Evolutionary conservation across 768 basidiomycete genomes (phyloP), one percentile per base, ranked within the genome.

Genomic region (Phylloporus sp.): DNA sequence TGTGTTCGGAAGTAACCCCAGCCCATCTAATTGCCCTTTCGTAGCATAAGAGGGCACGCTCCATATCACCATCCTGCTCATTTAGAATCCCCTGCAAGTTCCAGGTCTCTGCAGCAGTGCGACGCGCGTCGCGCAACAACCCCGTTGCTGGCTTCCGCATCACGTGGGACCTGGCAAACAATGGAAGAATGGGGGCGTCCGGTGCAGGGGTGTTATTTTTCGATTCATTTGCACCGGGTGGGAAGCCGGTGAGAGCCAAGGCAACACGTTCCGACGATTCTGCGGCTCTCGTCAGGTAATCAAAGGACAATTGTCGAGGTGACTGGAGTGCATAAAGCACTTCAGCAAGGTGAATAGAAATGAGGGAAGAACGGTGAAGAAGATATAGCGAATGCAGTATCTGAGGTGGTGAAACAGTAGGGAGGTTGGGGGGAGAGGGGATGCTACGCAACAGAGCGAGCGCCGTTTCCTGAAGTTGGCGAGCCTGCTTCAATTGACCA

Each of bases 21-120:
- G 81, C 80, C 84, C 87, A 86, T 11, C 69, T 75, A 34, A 87
- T 64, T 17, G 87, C 86, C 10, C 81, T 77, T 55, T 81, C 77
- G 56, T 84, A 90, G 60, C 80, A 86, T 35, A 73, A 69, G 7
- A 85, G 59, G 8, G 83, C 82, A 27, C 49, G 55, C 38, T 67
- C 53, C 51, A 64, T 53, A 7, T 70, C 65, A 40, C 46, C 63
- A 45, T 37, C 63, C 50, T 55, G 48, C 57, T 87, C 83, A n/a
- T 72, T 70, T 8, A 90, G 66, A 32, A 86, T 67, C 11, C 87
- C 87, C 62, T 82, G 70, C 50, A 89, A 67, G 58, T 79, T 83
- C 84, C 85, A 89, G 6, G 85, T 79, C 63, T 87, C 82, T 1
- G 82, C 81, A 14, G 85, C 81, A 22, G 83, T 79, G 36, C 84